Evolutionary conservation across 1,284 basidiomycete species (phyloP).

Genomic region (Pascua guehoae): DNA sequence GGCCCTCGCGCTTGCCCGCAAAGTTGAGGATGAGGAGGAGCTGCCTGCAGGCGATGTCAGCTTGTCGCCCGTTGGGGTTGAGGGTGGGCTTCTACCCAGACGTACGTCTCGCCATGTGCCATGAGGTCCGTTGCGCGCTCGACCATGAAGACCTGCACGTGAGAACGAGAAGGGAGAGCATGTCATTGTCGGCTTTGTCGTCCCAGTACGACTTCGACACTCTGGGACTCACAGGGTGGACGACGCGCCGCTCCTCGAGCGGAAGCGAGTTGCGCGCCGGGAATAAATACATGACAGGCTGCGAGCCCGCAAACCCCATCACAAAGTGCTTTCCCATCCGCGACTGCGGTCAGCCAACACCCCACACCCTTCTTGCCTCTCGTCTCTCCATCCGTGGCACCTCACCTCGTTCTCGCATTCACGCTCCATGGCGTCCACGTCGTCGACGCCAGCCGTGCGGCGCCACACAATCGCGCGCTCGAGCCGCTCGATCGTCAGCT

Average conservation of each 20-base stretch:
- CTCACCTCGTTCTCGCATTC: constrained; percentile 19
- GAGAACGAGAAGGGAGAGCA: no score
- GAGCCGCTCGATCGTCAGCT: constrained; percentile 13
- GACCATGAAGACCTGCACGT: constrained; percentile 34
- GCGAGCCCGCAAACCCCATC: constrained; percentile 25
- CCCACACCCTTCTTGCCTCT: not conserved
- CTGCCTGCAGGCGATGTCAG: constrained; percentile 17
- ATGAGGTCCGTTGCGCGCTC: constrained; percentile 43
- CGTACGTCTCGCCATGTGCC: constrained; percentile 27
- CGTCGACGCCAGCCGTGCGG: constrained; percentile 33
- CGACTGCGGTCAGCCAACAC: constrained; percentile 15
- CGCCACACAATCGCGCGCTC: constrained; percentile 40
- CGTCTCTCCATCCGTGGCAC: not conserved
- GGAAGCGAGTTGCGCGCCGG: constrained; percentile 29
- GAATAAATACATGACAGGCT: constrained; percentile 39
- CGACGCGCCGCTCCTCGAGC: constrained; percentile 16
- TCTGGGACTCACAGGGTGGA: not conserved
- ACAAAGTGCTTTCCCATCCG: constrained; percentile 34
- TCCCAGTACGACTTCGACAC: no score
- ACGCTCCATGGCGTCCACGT: constrained; percentile 32
- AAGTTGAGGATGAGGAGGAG: constrained; percentile 40
- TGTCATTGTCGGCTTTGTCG: not conserved
- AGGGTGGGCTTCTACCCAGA: not conserved
- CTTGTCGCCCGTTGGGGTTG: no score
- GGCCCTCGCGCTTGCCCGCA: constrained; percentile 38